phyloP scores from a whole-genome alignment of 176 grass and related monocot genomes.

The Eragrostis curvula region DNA sequence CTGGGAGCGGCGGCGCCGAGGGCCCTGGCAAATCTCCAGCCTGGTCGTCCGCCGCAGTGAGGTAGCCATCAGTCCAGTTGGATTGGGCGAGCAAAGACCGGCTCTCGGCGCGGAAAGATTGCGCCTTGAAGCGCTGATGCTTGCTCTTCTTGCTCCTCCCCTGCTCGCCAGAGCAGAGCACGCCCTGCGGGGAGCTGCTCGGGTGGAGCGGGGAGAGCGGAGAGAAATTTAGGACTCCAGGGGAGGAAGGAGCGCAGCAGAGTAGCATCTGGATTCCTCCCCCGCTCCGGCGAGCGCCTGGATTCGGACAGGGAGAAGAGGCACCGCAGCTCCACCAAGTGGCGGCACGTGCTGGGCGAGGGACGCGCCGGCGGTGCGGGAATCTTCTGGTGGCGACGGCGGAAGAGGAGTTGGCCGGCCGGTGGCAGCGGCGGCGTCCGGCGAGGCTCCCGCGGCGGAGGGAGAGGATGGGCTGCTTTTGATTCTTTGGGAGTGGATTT shows the following conservation, averaged over 20 bases:
- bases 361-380: not conserved
- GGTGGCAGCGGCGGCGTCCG: not conserved
- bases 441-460: not conserved
- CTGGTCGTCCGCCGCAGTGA: slow-evolving; percentile 15
- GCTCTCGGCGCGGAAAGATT: slow-evolving; percentile 17
- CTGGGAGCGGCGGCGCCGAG: not conserved
- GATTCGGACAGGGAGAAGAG: slow-evolving; percentile 2
- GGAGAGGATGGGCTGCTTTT: not conserved
- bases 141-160: slow-evolving; percentile 36
- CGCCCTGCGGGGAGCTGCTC: slow-evolving; percentile 6
- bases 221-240: slow-evolving; percentile 35
- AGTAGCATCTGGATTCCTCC: slow-evolving; percentile 50
- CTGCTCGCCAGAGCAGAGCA: slow-evolving; percentile 17
- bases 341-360: too few species aligned
- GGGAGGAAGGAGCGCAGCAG: slow-evolving; percentile 39
- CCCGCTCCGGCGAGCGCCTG: not conserved
- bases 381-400: not conserved
- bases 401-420: not conserved
- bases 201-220: slow-evolving; percentile 25
- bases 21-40: slow-evolving; percentile 29
- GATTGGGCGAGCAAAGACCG: not conserved
- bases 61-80: not conserved
- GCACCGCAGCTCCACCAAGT: not conserved
- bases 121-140: slow-evolving; percentile 20
- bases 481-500: slow-evolving; percentile 16